A percentile compares a stretch with the other conserved stretches of the same genome.
These are phyloP conservation scores for Colletotrichum lentis DNA, from an alignment of 2,329 filamentous ascomycete genomes.

Conservation along the genomic window DNA sequence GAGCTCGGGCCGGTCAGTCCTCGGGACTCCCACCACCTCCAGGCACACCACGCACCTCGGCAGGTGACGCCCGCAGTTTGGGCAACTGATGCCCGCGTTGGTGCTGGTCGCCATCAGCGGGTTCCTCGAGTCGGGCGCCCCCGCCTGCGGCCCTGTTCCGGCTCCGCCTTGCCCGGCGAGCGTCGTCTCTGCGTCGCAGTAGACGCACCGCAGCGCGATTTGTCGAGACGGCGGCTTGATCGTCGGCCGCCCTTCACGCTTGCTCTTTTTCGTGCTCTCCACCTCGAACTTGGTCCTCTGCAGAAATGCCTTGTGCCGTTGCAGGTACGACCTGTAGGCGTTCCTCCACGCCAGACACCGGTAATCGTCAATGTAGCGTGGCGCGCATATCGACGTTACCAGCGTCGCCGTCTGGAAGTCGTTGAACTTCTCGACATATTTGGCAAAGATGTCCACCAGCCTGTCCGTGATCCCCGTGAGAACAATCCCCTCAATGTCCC, in stretches of 20 bases:
- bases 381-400: conserved; percentile 76
- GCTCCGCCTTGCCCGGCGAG: conserved; percentile 34
- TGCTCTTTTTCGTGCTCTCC: conserved; percentile 75
- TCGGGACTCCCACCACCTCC: conserved; percentile 70
- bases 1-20: conserved; percentile 65
- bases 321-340: conserved; percentile 74
- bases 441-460: conserved; percentile 77
- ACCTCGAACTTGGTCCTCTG: conserved; percentile 81
- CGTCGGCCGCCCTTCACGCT: conserved; percentile 68
- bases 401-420: conserved; percentile 83
- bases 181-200: conserved; percentile 71
- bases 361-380: conserved; percentile 78
- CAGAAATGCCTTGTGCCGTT: conserved; percentile 77
- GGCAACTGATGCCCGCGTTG: conserved; percentile 69
- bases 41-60: conserved; percentile 74
- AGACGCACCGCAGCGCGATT: conserved; percentile 78
- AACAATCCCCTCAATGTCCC: conserved; percentile 79
- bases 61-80: conserved; percentile 71
- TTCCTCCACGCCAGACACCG: conserved; percentile 78
- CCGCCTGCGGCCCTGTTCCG: conserved; percentile 34
- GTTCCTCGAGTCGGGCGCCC: conserved; percentile 53
- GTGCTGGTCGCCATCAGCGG: conserved; percentile 66
- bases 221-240: conserved; percentile 72
- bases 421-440: conserved; percentile 77
- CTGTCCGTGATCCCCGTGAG: conserved; percentile 79